Base-by-base conservation (phyloP, 495 filamentous ascomycete genomes). In the Usnea hakonensis region DNA sequence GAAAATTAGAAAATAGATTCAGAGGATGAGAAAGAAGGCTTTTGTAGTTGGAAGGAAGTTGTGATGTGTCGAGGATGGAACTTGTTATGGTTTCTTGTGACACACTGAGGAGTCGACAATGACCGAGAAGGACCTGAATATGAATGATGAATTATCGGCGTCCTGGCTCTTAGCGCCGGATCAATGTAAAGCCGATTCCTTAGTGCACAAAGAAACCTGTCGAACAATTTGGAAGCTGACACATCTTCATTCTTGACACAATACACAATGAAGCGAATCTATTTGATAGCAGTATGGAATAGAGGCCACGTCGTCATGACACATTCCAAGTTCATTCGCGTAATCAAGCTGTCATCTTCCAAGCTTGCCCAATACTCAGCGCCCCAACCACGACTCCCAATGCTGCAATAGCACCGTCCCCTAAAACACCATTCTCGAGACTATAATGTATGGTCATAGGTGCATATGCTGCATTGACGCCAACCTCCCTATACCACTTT, bases 361-460 rank as follows among this genome's bases (percentile, higher is more conserved):
- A 90, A 64, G 81, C 68, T 66, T 86, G 85, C 64, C 83, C 72
- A 64, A 95, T 80, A 71, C 86, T 85, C 60, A 88, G 77, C 23
- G 85, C 69, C 0, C 88, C 87, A 0, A 84, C 85, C 44, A 91
- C 72, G 58, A 73, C 81, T 17, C 85, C 89, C 35, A 91, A 76
- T 58, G 85, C 70, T 0, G 86, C 89, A 40, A 95, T 76, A 57
- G 73, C 74, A 38, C 73, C 69, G 50, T 88, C 85, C 58, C 76
- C 73, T 55, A 89, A 70, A 16, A 85, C 67, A 0, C 90, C 90
- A 60, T 84, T 76, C 72, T 90, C 87, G 21, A 85, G 68, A 68
- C 89, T 88, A 89, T 89, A 96, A 77, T 96, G 93, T 33, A 95
- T 58, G 59, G 82, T 84, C 71, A 87, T 69, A 30, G 84, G 84